Evolutionary conservation across 371 early-diverging fungal genomes (phyloP).

Genomic region (Smittium culicis): DNA sequence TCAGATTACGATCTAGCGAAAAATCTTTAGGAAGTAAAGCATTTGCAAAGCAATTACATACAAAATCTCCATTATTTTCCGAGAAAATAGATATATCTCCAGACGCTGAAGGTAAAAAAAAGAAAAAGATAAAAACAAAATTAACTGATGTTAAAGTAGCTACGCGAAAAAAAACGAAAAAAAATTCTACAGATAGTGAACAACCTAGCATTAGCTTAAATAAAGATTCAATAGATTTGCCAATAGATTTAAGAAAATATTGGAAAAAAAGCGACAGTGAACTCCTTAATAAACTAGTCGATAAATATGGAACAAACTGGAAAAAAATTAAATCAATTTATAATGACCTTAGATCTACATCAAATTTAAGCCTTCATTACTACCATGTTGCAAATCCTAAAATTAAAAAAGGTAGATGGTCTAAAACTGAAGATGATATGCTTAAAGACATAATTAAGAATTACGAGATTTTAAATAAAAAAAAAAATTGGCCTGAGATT

Average conservation of each 20-base stretch:
- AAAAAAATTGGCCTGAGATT: neutral
- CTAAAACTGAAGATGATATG: neutral
- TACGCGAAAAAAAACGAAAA: no score
- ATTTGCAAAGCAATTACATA: no score
- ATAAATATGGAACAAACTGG: neutral
- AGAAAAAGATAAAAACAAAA: no score
- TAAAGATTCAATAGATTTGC: neutral
- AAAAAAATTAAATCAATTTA: neutral
- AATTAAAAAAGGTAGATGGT: conserved; percentile 4
- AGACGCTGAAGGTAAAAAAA: no score
- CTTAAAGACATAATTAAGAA: neutral
- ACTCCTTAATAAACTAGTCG: neutral
- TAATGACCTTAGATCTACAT: neutral
- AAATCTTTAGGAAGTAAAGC: no score
- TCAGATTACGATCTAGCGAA: no score
- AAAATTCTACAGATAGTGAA: no score
- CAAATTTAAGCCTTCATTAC: neutral
- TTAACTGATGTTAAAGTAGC: no score
- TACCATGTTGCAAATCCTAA: neutral
- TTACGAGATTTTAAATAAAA: neutral
- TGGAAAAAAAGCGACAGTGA: neutral
- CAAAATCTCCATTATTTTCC: no score
- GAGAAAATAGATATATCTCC: no score
- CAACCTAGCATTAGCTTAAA: no score
- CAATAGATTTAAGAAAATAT: neutral